phyloP scores from a whole-genome alignment of 176 grass and related monocot species.

The Eragrostis curvula region DNA sequence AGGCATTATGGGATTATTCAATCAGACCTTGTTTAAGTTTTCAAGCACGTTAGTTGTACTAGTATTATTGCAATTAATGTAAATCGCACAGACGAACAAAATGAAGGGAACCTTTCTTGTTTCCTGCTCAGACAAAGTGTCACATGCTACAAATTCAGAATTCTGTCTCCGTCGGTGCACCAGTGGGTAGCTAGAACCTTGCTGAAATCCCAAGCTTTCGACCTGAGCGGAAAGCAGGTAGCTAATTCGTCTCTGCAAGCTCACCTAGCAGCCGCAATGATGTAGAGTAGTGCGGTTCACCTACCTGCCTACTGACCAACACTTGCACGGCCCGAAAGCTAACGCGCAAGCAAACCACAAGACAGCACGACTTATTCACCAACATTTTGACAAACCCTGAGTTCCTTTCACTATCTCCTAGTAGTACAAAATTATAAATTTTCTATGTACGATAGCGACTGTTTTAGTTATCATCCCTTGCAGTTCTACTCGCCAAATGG shows the following conservation, averaged over 20 bases:
- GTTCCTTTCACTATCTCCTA: not conserved
- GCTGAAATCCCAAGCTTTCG: not conserved
- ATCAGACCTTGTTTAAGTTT: not conserved
- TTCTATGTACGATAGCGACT: not conserved
- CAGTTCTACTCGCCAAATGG: not conserved
- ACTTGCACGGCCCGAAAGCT: not conserved
- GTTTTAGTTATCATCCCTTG: not conserved
- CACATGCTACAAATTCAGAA: not conserved
- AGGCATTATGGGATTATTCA: not conserved
- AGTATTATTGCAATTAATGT: not conserved
- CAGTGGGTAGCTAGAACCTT: not conserved
- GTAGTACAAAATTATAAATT: not conserved
- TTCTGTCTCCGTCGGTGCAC: not conserved
- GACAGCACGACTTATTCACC: not conserved
- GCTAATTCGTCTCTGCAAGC: not conserved
- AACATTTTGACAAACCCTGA: not conserved
- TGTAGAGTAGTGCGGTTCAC: constrained; percentile 34
- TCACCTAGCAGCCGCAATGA: not conserved
- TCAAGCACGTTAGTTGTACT: not conserved
- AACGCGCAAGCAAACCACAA: not conserved
- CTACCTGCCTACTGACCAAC: not conserved
- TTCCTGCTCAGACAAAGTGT: not conserved
- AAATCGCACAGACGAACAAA: not conserved
- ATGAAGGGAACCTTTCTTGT: not conserved
- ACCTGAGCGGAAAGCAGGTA: not conserved